phyloP scores from a whole-genome alignment of 1,139 yeast genomes.

The Yamadazyma songkhlaensis region DNA sequence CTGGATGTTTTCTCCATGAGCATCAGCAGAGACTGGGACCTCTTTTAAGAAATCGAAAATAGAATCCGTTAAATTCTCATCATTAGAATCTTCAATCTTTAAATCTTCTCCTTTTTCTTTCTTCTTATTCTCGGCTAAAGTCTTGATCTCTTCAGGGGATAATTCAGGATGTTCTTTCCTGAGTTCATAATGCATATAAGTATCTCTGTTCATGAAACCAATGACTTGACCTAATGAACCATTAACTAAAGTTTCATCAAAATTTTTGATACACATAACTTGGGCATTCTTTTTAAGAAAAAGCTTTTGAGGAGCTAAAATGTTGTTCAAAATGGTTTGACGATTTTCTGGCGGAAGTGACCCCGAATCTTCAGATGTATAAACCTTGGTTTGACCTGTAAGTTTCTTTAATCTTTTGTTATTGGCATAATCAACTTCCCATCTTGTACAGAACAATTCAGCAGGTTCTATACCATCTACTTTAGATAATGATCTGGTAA shows the following conservation, averaged over 20 bases:
- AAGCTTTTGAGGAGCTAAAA: slow-evolving; percentile 67
- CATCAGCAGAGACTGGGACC: slow-evolving; percentile 3
- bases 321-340: slow-evolving; percentile 52
- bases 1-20: slow-evolving; percentile 13
- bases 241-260: slow-evolving; percentile 83
- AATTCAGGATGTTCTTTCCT: slow-evolving; percentile 20
- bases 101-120: slow-evolving; percentile 7
- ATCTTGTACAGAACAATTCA: slow-evolving; percentile 77
- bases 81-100: background rate
- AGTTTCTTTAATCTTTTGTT: slow-evolving; percentile 49
- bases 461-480: slow-evolving; percentile 83
- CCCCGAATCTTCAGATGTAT: slow-evolving; percentile 65
- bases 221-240: slow-evolving; percentile 86
- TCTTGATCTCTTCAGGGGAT: slow-evolving; percentile 16
- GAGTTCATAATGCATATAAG: slow-evolving; percentile 25
- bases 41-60: slow-evolving; percentile 22
- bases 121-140: slow-evolving; percentile 8
- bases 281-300: slow-evolving; percentile 80
- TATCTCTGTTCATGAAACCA: slow-evolving; percentile 38
- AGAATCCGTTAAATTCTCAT: slow-evolving; percentile 19
- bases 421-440: slow-evolving; percentile 83
- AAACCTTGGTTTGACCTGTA: slow-evolving; percentile 47
- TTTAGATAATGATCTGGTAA: slow-evolving; percentile 54
- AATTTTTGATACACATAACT: slow-evolving; percentile 93
- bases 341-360: slow-evolving; percentile 41